Evolutionary conservation across 2,329 filamentous ascomycete genomes (phyloP).

Genomic region (Dactylonectria estremocensis): DNA sequence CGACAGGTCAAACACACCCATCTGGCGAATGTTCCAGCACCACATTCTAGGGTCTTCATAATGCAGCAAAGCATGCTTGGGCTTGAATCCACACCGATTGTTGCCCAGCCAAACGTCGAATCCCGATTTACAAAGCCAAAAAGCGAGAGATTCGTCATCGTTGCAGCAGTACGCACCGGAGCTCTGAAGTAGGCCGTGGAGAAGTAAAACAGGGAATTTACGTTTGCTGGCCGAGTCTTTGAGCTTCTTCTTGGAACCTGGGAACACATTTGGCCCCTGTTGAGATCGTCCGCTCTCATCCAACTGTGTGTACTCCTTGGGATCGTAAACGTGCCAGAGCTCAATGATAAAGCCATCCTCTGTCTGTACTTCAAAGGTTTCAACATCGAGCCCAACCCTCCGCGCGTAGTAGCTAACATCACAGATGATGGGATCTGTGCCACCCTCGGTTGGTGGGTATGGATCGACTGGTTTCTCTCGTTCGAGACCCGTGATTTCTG

Average conservation of each 20-base stretch:
- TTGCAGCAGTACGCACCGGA: constrained; percentile 91
- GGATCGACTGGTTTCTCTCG: constrained; percentile 64
- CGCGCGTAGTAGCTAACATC: constrained; percentile 90
- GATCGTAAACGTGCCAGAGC: constrained; percentile 92
- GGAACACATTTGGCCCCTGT: constrained; percentile 74
- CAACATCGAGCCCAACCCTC: constrained; percentile 88
- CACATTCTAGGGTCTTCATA: constrained; percentile 91
- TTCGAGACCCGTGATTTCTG: constrained; percentile 57
- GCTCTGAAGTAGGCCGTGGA: constrained; percentile 91
- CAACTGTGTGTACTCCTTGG: constrained; percentile 76
- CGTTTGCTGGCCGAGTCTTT: constrained; percentile 58
- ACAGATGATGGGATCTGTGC: constrained; percentile 82
- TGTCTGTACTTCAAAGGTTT: constrained; percentile 87
- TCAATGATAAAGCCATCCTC: constrained; percentile 94
- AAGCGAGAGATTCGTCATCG: constrained; percentile 90
- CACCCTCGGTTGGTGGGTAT: constrained; percentile 85
- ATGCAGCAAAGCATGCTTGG: constrained; percentile 79
- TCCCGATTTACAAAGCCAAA: constrained; percentile 91
- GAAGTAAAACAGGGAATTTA: constrained; percentile 87
- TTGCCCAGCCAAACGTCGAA: constrained; percentile 98
- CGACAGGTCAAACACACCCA: constrained; percentile 90
- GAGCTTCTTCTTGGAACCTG: constrained; percentile 55
- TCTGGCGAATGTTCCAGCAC: constrained; percentile 96
- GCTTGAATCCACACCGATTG: constrained; percentile 89
- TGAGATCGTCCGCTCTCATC: constrained; percentile 66